Evolutionary conservation across 805 yeast genomes (phyloP), one percentile per base, ranked within the genome.

Genomic region (Maudiozyma barnettii): DNA sequence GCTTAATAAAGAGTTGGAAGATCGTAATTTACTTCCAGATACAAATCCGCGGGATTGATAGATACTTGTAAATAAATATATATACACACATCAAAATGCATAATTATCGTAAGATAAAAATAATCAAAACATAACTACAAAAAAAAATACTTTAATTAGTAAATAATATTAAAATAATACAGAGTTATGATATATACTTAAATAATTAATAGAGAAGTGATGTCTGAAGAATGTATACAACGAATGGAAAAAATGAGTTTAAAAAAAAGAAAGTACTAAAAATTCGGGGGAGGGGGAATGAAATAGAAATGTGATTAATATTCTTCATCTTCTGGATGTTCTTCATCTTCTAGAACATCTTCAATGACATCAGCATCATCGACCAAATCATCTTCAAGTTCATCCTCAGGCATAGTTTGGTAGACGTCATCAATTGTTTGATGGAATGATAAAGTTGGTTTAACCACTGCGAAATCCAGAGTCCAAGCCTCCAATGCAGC

Each of bases 401-500:
- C 44, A 16, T 30, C 19, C 19, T 47, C 53, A 14, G 45, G 29
- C 20, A 43, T 41, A 20, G 39, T 78, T 14, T 71, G 77, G 60
- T 76, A 73, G 50, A 70, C 77, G 37, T 82, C 90, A 50, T 84
- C 82, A 51, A 74, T 76, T 49, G 82, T 76, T 58, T 83, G 87
- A 63, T 84, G 87, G 72, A 87, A 79, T 16, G 95, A 84, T 63
- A 89, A 78, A 54, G 96, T 78, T 61, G 96, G 96, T 78, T 87
- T 90, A 62, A 91, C 95, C 53, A 81, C 90, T 58, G 98, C 96
- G 64, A 82, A 78, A 71, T 93, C 98, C 63, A 90, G 77, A 58
- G 98, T 93, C 99, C 99, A 91, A 52, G 88, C 78, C 53, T 95
- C 95, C 63, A 91, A 78, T 53, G 97, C 95, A 59, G 82, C 83